Conservation (phyloP, 805 yeast species). For the Jamesozyma rosinii region DNA sequence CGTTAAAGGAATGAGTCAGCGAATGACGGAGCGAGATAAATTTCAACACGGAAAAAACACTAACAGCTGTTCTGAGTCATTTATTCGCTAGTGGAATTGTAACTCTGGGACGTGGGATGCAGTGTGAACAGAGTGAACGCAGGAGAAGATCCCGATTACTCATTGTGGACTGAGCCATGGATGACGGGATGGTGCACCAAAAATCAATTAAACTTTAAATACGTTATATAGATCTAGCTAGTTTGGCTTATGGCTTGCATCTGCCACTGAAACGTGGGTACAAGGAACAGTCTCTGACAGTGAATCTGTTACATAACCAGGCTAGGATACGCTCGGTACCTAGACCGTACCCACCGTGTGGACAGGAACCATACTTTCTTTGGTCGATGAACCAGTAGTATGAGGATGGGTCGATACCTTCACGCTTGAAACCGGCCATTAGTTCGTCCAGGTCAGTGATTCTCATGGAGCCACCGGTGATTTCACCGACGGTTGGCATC, state of each 20-base stretch:
- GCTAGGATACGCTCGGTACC: constrained; percentile 98
- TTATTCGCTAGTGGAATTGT: too few species aligned
- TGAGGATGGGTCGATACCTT: constrained; percentile 67
- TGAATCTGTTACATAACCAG: constrained; percentile 95
- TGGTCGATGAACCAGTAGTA: constrained; percentile 96
- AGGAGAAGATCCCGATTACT: too few species aligned
- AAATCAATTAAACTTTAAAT: too few species aligned
- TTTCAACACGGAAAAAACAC: background rate
- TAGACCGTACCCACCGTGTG: constrained; percentile 98
- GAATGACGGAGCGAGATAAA: constrained; percentile 1
- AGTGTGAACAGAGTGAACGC: too few species aligned
- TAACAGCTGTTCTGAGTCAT: too few species aligned
- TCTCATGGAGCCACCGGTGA: constrained; percentile 99
- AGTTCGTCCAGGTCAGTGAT: constrained; percentile 73
- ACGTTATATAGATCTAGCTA: too few species aligned
- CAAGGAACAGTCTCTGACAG: constrained; percentile 95
- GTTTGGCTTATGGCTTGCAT: constrained; percentile 95
- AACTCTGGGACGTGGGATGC: too few species aligned
- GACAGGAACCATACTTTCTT: constrained; percentile 94
- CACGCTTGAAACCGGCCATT: constrained; percentile 85
- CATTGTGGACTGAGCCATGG: too few species aligned
- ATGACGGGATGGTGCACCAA: too few species aligned
- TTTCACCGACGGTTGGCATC: constrained; percentile 99
- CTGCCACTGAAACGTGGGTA: constrained; percentile 98
- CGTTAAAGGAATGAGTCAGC: constrained; percentile 11